Conservation (phyloP, 768 basidiomycete genomes). For the Termitomyces sp. region DNA sequence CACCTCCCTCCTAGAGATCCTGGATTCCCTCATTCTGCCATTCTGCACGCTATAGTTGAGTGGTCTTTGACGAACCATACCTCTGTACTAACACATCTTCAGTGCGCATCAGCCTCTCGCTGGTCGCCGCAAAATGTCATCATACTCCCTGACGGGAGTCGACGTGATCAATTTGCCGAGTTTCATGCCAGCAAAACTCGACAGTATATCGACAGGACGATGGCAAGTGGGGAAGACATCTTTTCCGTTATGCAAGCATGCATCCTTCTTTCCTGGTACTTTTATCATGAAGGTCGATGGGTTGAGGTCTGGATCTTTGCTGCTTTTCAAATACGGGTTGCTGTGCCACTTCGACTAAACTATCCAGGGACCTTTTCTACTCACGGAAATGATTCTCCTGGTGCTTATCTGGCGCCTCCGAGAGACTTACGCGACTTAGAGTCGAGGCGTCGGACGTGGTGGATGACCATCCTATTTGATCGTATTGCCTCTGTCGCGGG, state of each 20-base stretch:
- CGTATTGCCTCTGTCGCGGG: conserved; percentile 79
- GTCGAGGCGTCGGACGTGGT: conserved; percentile 80
- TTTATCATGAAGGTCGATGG: conserved; percentile 87
- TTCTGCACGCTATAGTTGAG: conserved; percentile 86
- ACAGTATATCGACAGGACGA: conserved; percentile 82
- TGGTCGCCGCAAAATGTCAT: conserved; percentile 74
- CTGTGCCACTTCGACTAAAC: conserved; percentile 78
- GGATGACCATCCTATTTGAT: conserved; percentile 88
- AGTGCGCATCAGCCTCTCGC: conserved; percentile 83
- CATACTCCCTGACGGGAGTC: conserved; percentile 67
- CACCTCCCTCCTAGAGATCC: conserved; percentile 76
- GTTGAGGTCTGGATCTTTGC: conserved; percentile 93
- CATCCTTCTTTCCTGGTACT: conserved; percentile 85
- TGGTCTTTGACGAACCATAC: conserved; percentile 1
- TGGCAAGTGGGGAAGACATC: conserved; percentile 87
- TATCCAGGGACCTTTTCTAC: conserved; percentile 81
- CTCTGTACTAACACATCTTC: conserved; percentile 7
- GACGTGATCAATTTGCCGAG: conserved; percentile 84
- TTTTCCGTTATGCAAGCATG: conserved; percentile 87
- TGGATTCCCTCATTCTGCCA: conserved; percentile 84
- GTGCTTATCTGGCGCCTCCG: conserved; percentile 78
- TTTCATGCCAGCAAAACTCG: conserved; percentile 86
- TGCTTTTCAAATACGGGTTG: conserved; percentile 78
- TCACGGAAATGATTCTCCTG: conserved; percentile 63
- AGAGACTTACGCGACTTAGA: conserved; percentile 75